A percentile compares a stretch with the other conserved stretches of the same genome.
Conservation (phyloP, 2,329 filamentous ascomycete species). For the Aspergillus puulaauensis region DNA sequence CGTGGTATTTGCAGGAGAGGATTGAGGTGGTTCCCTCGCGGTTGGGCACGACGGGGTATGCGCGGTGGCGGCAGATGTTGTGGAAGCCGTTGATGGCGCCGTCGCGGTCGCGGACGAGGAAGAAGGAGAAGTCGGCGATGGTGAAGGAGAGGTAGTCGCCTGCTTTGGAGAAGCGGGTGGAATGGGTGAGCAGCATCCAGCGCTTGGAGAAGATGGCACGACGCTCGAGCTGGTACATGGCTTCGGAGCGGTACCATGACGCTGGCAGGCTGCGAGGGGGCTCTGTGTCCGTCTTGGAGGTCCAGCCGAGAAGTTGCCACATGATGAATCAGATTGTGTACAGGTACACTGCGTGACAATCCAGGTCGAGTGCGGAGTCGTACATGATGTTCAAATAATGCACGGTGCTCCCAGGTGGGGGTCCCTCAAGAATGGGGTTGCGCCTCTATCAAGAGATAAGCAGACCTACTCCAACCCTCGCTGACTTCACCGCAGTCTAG, state of each 20-base stretch:
- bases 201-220: conserved; percentile 28
- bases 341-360: not conserved
- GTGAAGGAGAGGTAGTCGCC: conserved; percentile 20
- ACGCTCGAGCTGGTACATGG: conserved; percentile 26
- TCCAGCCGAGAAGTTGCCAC: conserved; percentile 8
- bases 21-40: conserved; percentile 18
- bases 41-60: conserved; percentile 17
- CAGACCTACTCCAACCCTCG: not conserved
- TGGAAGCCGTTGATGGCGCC: conserved; percentile 21
- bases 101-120: conserved; percentile 8
- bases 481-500: too few relatives aligned
- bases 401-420: not conserved
- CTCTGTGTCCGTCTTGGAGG: not conserved
- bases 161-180: conserved; percentile 19
- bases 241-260: conserved; percentile 28
- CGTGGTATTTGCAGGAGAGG: conserved; percentile 25
- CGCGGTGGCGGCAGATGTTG: conserved; percentile 26
- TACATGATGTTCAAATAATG: too few relatives aligned
- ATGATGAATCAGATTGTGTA: not conserved
- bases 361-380: not conserved
- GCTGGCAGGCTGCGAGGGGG: conserved; percentile 20
- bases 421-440: not conserved
- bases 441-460: not conserved
- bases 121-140: conserved; percentile 10
- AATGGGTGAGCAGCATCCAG: conserved; percentile 25